Evolutionary conservation across 495 filamentous ascomycete species (phyloP).

Genomic region (Trichoderma virens): DNA sequence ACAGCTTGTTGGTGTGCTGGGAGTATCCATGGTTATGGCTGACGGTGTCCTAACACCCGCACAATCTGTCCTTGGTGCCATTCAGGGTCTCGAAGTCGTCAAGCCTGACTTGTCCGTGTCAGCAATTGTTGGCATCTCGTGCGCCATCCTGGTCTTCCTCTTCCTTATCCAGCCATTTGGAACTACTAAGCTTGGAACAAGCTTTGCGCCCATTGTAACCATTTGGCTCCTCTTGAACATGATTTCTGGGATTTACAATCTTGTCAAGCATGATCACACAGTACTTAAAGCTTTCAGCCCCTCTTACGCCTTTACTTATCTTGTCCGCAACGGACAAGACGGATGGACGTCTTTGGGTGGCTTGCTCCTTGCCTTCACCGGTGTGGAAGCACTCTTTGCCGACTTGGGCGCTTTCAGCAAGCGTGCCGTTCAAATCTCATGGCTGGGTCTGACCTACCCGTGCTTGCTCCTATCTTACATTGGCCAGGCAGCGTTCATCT

Average conservation of each 20-base stretch:
- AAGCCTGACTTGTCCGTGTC: conserved; percentile 37
- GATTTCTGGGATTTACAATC: conserved; percentile 63
- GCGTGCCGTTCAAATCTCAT: conserved; percentile 56
- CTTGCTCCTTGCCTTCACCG: conserved; percentile 63
- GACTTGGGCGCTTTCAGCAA: conserved; percentile 63
- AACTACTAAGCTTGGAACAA: conserved; percentile 51
- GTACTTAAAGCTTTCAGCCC: conserved; percentile 67
- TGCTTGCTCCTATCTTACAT: conserved; percentile 65
- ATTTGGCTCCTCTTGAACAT: conserved; percentile 65
- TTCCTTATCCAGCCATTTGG: conserved; percentile 67
- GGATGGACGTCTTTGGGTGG: conserved; percentile 65
- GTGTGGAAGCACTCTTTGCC: conserved; percentile 68
- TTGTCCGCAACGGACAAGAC: conserved; percentile 50
- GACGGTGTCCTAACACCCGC: conserved; percentile 66
- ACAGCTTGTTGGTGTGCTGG: conserved; percentile 61
- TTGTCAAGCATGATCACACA: conserved; percentile 52
- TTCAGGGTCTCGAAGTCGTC: conserved; percentile 55
- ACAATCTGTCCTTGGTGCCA: conserved; percentile 61
- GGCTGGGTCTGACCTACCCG: conserved; percentile 56
- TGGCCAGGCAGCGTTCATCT: conserved; percentile 68
- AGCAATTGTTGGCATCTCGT: conserved; percentile 59
- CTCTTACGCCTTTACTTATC: conserved; percentile 52
- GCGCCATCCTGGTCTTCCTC: conserved; percentile 60
- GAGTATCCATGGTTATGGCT: conserved; percentile 60
- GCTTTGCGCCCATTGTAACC: conserved; percentile 67